phyloP scores from a whole-genome alignment of 2,329 filamentous ascomycete species.

The Phoma sp. region DNA sequence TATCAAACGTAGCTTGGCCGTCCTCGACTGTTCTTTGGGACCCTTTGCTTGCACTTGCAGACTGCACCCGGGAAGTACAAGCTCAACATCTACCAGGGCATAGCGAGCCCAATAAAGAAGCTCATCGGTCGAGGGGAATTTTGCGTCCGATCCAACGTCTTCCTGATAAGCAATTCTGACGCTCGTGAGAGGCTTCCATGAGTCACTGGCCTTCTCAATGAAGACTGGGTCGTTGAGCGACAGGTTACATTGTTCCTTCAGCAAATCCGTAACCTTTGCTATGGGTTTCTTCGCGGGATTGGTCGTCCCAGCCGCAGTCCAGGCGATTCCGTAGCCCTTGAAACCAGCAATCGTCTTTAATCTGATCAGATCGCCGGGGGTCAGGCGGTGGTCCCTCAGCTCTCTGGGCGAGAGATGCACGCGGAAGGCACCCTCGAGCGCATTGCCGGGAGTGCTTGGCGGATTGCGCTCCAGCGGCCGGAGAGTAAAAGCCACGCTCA shows the following conservation, averaged over 20 bases:
- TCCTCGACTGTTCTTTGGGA: conserved; percentile 61
- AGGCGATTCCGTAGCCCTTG: conserved; percentile 66
- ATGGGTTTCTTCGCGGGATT: conserved; percentile 48
- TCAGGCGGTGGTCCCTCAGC: conserved; percentile 61
- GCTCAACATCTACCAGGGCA: conserved; percentile 63
- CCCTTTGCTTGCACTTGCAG: conserved; percentile 63
- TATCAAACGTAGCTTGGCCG: conserved; percentile 61
- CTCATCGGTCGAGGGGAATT: conserved; percentile 35
- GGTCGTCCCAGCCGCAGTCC: conserved; percentile 58
- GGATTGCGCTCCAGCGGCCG: conserved; percentile 59
- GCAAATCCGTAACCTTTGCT: conserved; percentile 70
- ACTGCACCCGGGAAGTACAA: conserved; percentile 71
- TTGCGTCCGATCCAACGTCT: conserved; percentile 22
- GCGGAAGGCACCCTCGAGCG: conserved; percentile 64
- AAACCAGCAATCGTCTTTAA: conserved; percentile 52
- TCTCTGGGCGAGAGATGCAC: conserved; percentile 63
- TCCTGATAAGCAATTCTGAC: conserved; percentile 34
- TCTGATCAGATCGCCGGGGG: conserved; percentile 65
- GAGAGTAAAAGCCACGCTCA: conserved; percentile 55
- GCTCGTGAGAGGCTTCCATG: conserved; percentile 38
- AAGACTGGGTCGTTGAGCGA: conserved; percentile 64
- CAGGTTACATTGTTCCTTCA: conserved; percentile 75
- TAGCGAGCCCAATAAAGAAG: conserved; percentile 38
- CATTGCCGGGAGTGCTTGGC: conserved; percentile 51
- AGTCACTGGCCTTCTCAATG: conserved; percentile 58